phyloP scores from a whole-genome alignment of 2,329 filamentous ascomycete species.

The Stemphylium vesicarium region DNA sequence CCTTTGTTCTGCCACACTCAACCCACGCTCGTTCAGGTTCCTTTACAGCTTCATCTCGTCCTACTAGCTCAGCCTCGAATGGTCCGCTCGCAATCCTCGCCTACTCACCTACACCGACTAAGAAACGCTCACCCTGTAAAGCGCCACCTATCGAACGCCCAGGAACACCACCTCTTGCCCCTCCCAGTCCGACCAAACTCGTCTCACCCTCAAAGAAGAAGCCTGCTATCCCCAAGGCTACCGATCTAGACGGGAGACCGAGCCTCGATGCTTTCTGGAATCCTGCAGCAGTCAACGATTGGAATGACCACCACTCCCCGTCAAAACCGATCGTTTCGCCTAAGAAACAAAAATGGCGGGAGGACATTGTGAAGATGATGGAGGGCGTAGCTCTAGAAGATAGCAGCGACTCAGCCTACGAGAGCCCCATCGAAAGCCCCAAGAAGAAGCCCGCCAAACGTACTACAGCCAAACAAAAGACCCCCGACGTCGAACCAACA shows the following conservation, averaged over 20 bases:
- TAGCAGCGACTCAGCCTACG: constrained; percentile 29
- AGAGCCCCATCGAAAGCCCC: constrained; percentile 32
- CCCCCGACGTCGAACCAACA: background rate
- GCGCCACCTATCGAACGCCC: constrained; percentile 39
- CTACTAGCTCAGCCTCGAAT: constrained; percentile 38
- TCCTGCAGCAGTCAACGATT: constrained; percentile 44
- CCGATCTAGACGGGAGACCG: constrained; percentile 35
- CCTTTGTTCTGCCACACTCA: constrained; percentile 27
- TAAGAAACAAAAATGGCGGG: constrained; percentile 44
- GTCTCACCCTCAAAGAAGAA: constrained; percentile 48
- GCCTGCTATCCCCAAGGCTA: constrained; percentile 36
- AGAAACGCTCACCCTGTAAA: constrained; percentile 44
- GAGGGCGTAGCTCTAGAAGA: constrained; percentile 32
- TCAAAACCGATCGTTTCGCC: constrained; percentile 44
- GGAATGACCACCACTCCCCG: constrained; percentile 47
- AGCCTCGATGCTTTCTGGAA: constrained; percentile 50
- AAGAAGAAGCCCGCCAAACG: constrained; percentile 20
- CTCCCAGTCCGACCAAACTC: constrained; percentile 40
- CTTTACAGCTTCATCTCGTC: constrained; percentile 36
- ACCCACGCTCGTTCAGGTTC: constrained; percentile 29
- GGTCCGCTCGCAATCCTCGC: constrained; percentile 37
- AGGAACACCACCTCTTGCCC: constrained; percentile 39
- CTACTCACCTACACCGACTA: constrained; percentile 45
- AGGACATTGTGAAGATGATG: constrained; percentile 37
- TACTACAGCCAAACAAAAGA: constrained; percentile 20